Base-by-base conservation (phyloP, 345 rosid species). In the Eucalyptus viminalis region DNA sequence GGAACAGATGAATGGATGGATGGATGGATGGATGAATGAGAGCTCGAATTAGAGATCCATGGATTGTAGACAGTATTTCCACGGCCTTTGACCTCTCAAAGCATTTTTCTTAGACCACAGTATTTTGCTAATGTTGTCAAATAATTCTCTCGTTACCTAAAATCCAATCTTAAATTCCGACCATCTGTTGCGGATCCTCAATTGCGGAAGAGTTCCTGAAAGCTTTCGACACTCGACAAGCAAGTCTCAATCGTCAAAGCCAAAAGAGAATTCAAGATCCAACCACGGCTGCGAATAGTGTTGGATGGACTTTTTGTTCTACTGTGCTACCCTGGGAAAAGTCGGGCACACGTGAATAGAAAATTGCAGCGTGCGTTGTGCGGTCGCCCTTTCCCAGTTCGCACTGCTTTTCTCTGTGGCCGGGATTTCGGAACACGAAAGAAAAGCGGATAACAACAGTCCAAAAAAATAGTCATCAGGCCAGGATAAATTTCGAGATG, bases 51-150 rank as follows among this genome's bases (percentile, higher is more conserved):
- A 3, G 65, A 24, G 65, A 58, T 58, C 2, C 0, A 58, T 58
- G n/a, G 65, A 25, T 58, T 1, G 29, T 11, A 11, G 65, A 92
- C 47, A 86, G 93, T 86, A 92, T 95, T 87, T 94, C 89, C 94
- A 92, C 6, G 93, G 94, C 47, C 92, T 94, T 29, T 94, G 93
- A 2, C 92, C 92, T 9, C 47, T 89, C 4, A 91, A 92, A 10
- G 91, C 50, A 2, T 58, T 25, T 1, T 92, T 92, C 9, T 91
- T 91, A 16, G 92, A 19, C 11, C 96, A 11, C 93, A 92, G 87
- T 93, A 92, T 87, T 27, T 29, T n/a, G 5, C 34, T 29, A 62
- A 0, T 27, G 69, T 2, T 12, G n/a, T 62, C 9, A 3, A 27
- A 62, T 60, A 27, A 60, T 60, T 60, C 5, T 29, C 7, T 29